Evolutionary conservation across 805 yeast genomes (phyloP), one percentile per base, ranked within the genome.

Genomic region (Myxozyma udenii): DNA sequence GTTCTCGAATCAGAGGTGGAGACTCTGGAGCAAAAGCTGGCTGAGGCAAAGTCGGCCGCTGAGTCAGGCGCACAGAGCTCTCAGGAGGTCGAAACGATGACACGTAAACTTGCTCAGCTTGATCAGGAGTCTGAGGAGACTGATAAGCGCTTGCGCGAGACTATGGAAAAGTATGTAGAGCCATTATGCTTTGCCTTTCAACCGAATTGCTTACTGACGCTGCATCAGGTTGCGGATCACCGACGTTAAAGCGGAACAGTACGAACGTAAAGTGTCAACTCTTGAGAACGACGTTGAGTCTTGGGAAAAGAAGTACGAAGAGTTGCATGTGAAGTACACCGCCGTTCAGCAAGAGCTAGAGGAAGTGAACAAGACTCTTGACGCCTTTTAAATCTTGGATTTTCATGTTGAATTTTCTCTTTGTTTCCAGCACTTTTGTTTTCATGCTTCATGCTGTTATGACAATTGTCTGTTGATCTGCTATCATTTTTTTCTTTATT

Each of bases 291-390:
- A 93, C 76, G 88, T 87, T 74, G 93, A 87, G 63, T 86, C 84
- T 58, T 79, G 86, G 80, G 97, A 93, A 77, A 79, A 80, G 76
- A 89, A 88, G 75, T 85, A 77, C 67, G 98, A 91, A 76, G 95
- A 87, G 68, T 75, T 91, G 71, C 77, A 84, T 62, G 83, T 78
- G 68, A 84, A 90, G 74, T 84, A 88, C 80, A 76, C 77, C 68
- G 78, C 81, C 62, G 91, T 96, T 61, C 85, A 87, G 79, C 81
- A 86, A 62, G 98, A 93, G 75, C 80, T 93, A 76, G 98, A 93
- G 65, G 96, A 90, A 75, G 90, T 93, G 76, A 84, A 89, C 71
- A 88, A 89, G 70, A 96, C 95, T 76, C 84, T 93, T 73, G 98
- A 93, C 74, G 81, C 69, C 49, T 65, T 73, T 60, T 72, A 67